Base-by-base conservation (phyloP, 305 asterid genomes). In the Salvia sclarea region DNA sequence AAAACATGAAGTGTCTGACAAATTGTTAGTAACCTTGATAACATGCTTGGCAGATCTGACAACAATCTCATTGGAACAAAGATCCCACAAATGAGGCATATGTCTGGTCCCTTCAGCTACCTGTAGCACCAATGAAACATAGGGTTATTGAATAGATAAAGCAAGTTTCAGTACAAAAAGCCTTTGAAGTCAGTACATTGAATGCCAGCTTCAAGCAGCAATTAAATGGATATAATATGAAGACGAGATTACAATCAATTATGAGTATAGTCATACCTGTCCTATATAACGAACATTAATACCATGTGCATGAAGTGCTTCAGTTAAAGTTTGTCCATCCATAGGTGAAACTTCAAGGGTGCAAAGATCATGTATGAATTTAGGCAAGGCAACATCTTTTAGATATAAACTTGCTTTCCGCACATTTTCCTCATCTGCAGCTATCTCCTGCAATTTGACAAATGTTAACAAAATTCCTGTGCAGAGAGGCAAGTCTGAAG, bases 291-390 rank as follows among this genome's bases (percentile, higher is more conserved):
- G 99, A 74, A 91, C 81, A 64, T 95, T 95, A 72, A 95, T 83
- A 50, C 99, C 99, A 79, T 91, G 95, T 25, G 98, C 95, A 85
- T 89, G 99, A 70, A 95, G 95, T 60, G 98, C 96, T 80, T 95
- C 99, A 47, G 97, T 95, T 61, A 95, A 81, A 60, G 99, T 91
- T 59, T 89, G 96, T 20, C 98, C 98, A 81, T 93, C 97, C 97
- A 93, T 88, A 52, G 97, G 98, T 68, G 97, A 92, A 80, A 92
- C 96, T 79, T 92, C 98, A 70, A 92, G 98, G 67, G 91, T 77
- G 76, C 90, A 80, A 57, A 92, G 91, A 80, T 92, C 97, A 71
- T 83, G 81, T 49, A 88, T 73, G 79, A 92, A 90, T 80, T 90
- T 92, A 14, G 95, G 93, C 58, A 90, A 85, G 55, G 85, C 85